phyloP scores from a whole-genome alignment of 2,329 filamentous ascomycete genomes.

The Gliomastix tumulicola region DNA sequence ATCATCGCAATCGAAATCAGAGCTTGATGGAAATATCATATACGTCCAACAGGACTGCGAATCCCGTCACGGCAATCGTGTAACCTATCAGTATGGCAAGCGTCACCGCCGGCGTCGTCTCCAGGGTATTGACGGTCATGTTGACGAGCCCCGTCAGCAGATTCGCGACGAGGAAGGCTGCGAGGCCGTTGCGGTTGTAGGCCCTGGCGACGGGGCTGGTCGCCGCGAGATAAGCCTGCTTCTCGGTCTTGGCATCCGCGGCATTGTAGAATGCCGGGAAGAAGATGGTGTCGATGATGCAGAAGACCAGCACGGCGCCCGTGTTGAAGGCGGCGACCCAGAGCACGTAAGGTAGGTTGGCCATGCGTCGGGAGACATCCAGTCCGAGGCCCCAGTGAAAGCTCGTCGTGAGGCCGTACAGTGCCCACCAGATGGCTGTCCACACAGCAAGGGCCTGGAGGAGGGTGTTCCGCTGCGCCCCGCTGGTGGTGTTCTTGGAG shows the following conservation, averaged over 20 bases:
- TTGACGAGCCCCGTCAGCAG: conserved; percentile 86
- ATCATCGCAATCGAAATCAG: too few relatives aligned
- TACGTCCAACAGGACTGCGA: conserved; percentile 61
- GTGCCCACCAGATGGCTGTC: conserved; percentile 58
- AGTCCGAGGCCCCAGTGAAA: conserved; percentile 66
- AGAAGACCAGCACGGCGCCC: conserved; percentile 73
- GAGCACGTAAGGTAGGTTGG: conserved; percentile 87
- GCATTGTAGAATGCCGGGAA: conserved; percentile 67
- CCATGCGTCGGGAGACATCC: conserved; percentile 77
- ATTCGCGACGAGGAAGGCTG: conserved; percentile 82
- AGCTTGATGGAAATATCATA: conserved; percentile 66
- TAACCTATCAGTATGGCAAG: conserved; percentile 74
- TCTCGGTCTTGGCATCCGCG: conserved; percentile 47
- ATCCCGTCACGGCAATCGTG: conserved; percentile 54
- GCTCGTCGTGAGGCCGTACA: conserved; percentile 65
- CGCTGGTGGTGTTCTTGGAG: conserved; percentile 29
- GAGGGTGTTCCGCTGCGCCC: conserved; percentile 47
- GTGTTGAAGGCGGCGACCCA: conserved; percentile 93
- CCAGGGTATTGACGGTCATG: conserved; percentile 74
- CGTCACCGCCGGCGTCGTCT: conserved; percentile 55
- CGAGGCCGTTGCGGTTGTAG: conserved; percentile 83
- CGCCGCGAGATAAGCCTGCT: conserved; percentile 56
- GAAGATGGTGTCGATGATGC: conserved; percentile 67
- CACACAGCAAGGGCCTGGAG: conserved; percentile 58
- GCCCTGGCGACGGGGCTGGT: conserved; percentile 78